These are phyloP conservation scores for Cyberlindnera veronae DNA, from an alignment of 805 yeast genomes.

Conservation along the genomic window DNA sequence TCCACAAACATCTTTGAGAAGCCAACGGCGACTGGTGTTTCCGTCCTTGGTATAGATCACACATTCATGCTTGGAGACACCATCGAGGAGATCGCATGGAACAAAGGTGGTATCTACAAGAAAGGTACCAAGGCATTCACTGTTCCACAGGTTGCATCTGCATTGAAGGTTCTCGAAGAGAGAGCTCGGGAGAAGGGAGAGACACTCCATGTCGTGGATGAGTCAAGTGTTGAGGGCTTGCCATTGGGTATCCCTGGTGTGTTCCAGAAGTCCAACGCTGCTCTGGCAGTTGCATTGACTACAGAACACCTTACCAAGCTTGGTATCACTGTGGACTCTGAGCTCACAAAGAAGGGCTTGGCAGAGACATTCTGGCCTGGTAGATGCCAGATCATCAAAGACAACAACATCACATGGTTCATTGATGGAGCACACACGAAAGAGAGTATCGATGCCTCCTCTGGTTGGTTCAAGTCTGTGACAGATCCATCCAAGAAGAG, in stretches of 20 bases:
- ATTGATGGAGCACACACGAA: constrained; percentile 95
- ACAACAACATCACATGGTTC: constrained; percentile 59
- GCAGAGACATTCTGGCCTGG: constrained; percentile 87
- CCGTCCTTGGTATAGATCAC: constrained; percentile 90
- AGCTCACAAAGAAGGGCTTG: constrained; percentile 47
- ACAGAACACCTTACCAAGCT: constrained; percentile 52
- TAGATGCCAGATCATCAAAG: constrained; percentile 72
- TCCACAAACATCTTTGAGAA: constrained; percentile 83
- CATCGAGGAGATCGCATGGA: constrained; percentile 89
- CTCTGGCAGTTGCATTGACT: constrained; percentile 75
- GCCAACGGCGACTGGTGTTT: constrained; percentile 84
- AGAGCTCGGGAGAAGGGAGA: constrained; percentile 67
- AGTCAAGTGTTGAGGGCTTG: constrained; percentile 27
- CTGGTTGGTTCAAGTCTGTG: constrained; percentile 67
- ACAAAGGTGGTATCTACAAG: constrained; percentile 92
- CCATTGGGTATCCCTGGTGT: constrained; percentile 77
- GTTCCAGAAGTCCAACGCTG: constrained; percentile 83
- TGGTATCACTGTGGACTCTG: constrained; percentile 35
- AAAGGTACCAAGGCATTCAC: constrained; percentile 60
- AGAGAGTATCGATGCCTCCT: constrained; percentile 82
- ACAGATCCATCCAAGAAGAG: constrained; percentile 30
- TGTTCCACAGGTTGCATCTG: constrained; percentile 55
- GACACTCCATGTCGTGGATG: constrained; percentile 49
- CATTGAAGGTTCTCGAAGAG: constrained; percentile 51
- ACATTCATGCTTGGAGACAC: constrained; percentile 76